Base-by-base conservation (phyloP, 2,329 filamentous ascomycete genomes). In the Dothistroma septosporum region DNA sequence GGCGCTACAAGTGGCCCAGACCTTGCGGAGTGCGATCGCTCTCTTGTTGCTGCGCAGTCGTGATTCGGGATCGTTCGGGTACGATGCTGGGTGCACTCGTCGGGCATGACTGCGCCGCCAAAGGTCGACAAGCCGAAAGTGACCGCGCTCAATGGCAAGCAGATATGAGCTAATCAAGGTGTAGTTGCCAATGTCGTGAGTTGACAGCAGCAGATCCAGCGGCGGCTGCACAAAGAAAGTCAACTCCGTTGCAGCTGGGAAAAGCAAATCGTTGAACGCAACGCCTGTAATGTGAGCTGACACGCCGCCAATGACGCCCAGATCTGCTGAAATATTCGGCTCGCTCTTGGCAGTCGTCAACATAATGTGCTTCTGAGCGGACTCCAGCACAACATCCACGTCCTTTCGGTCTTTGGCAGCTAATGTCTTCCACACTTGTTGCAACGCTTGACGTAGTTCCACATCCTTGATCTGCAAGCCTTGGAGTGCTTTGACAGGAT, bases 1-100 rank as follows among this genome's bases (percentile, higher is more conserved):
- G 2, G 92, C 90, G 70, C 90, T 92, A 67, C 89, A 88, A 0
- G 91, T 95, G 0, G 92, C 93, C 94, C 94, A 99, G 0, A 93
- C 84, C 64, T 87, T 88, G 16, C 94, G 86, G 82, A 96, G 89
- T 0, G 84, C 82, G 35, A 82, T 80, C 4, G 84, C 82, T 19
- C 93, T 83, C 16, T 78, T 72, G 28, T 85, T 85, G 66, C 87
- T 84, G 55, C 89, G 83, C 66, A 84, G 77, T 31, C 91, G 84
- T 11, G 89, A 82, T 22, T 83, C 77, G 28, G 78, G 79, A 16
- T 90, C 82, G 62, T 84, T 83, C 19, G 82, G 80, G 60, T 58
- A 50, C 6, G 58, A 21, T 14, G 53, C 35, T 19, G 84, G 90
- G 72, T 93, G 85, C 66, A 90, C 84, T 58, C 93, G 85, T 53